phyloP scores from a whole-genome alignment of 495 filamentous ascomycete genomes.

The Amphirosellinia nigrospora region DNA sequence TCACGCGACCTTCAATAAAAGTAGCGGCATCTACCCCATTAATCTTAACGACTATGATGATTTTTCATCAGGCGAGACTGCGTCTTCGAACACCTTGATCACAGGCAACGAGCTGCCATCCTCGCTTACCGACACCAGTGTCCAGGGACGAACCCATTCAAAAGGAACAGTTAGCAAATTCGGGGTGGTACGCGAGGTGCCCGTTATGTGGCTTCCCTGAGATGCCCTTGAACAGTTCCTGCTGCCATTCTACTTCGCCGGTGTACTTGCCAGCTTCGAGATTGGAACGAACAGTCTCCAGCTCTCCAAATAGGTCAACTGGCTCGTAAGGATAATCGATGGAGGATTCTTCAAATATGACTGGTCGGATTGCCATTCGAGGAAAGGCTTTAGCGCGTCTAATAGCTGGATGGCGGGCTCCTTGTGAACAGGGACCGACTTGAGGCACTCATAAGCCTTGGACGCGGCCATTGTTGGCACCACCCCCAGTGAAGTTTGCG shows the following conservation, averaged over 20 bases:
- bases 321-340: constrained; percentile 44
- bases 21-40: constrained; percentile 38
- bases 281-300: constrained; percentile 39
- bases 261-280: constrained; percentile 40
- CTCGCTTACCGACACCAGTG: constrained; percentile 39
- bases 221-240: constrained; percentile 34
- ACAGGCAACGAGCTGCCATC: constrained; percentile 36
- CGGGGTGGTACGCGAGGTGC: constrained; percentile 44
- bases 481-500: background rate
- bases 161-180: constrained; percentile 42
- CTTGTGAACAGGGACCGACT: constrained; percentile 43
- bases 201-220: constrained; percentile 45
- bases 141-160: constrained; percentile 31
- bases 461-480: constrained; percentile 40
- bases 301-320: constrained; percentile 43
- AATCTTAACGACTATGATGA: constrained; percentile 35
- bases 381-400: constrained; percentile 41
- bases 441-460: constrained; percentile 45
- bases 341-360: constrained; percentile 46
- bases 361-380: constrained; percentile 45
- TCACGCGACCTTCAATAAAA: constrained; percentile 29
- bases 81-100: constrained; percentile 38
- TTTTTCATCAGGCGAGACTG: background rate
- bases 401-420: constrained; percentile 40
- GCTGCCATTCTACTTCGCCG: constrained; percentile 44